phyloP scores from a whole-genome alignment of 2,329 filamentous ascomycete genomes.

The Aspergillus persii region DNA sequence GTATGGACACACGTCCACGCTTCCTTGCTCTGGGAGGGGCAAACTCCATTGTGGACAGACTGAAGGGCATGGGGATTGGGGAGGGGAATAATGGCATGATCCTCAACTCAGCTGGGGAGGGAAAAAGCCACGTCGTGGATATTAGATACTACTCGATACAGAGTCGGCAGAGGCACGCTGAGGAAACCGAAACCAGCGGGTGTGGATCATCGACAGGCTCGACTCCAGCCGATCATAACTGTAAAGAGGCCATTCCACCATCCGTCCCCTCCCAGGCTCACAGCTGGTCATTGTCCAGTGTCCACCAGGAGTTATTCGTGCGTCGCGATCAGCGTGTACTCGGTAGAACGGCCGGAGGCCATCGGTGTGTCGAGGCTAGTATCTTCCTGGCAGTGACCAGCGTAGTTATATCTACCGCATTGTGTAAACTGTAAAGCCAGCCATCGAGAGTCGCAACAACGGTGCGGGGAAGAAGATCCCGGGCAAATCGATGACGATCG shows the following conservation, averaged over 20 bases:
- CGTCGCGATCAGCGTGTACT: too few relatives aligned
- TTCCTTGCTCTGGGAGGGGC: background rate
- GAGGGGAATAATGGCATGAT: conserved; percentile 6
- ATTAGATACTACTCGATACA: background rate
- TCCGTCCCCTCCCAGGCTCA: background rate
- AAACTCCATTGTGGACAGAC: conserved; percentile 1
- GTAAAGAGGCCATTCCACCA: background rate
- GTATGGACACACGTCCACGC: background rate
- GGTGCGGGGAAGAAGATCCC: conserved; percentile 25
- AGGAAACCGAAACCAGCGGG: background rate
- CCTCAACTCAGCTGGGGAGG: background rate
- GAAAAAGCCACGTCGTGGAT: conserved; percentile 5
- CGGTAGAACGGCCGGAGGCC: too few relatives aligned
- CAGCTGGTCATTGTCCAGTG: too few relatives aligned
- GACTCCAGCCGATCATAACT: conserved; percentile 1
- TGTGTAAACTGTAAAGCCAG: too few relatives aligned
- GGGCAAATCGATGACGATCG: conserved; percentile 18
- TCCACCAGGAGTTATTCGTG: too few relatives aligned
- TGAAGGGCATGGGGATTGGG: background rate
- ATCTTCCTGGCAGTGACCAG: too few relatives aligned
- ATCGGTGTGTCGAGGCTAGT: too few relatives aligned
- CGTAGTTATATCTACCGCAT: too few relatives aligned
- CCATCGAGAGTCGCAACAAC: conserved; percentile 8
- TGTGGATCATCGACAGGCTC: conserved; percentile 6
- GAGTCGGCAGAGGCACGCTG: background rate